phyloP scores from a whole-genome alignment of 345 rosid genomes.

The Corchorus olitorius region DNA sequence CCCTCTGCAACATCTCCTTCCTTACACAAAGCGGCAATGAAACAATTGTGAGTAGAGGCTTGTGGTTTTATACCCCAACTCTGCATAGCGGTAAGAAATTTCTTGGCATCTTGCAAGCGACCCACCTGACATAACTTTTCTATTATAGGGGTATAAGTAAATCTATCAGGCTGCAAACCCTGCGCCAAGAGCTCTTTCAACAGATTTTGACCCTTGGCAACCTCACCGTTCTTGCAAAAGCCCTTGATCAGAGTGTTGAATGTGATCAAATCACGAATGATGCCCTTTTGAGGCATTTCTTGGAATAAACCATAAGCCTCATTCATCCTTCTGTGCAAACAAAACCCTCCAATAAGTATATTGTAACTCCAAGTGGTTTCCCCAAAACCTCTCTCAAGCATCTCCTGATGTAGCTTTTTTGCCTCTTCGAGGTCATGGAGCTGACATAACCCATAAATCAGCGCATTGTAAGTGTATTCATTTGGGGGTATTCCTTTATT shows the following conservation, averaged over 20 bases:
- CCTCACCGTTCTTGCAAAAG: constrained; percentile 47
- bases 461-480: constrained; percentile 36
- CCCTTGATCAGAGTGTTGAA: constrained; percentile 51
- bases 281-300: constrained; percentile 58
- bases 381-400: constrained; percentile 46
- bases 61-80: constrained; percentile 35
- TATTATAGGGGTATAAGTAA: constrained; percentile 34
- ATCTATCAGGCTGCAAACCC: constrained; percentile 38
- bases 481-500: constrained; percentile 43
- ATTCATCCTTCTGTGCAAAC: constrained; percentile 35
- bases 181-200: constrained; percentile 38
- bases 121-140: constrained; percentile 34
- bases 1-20: constrained; percentile 33
- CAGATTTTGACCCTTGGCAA: constrained; percentile 31
- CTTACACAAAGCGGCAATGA: constrained; percentile 31
- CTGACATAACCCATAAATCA: constrained; percentile 43
- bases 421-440: constrained; percentile 38
- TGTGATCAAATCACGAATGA: constrained; percentile 42
- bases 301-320: constrained; percentile 54
- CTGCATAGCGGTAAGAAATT: constrained; percentile 35
- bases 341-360: constrained; percentile 52
- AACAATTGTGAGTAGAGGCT: constrained; percentile 21
- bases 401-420: constrained; percentile 35
- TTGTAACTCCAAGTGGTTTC: constrained; percentile 51
- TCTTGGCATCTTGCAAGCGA: constrained; percentile 35